Conservation (phyloP, 495 filamentous ascomycete species). For the Penicillium tannophilum region DNA sequence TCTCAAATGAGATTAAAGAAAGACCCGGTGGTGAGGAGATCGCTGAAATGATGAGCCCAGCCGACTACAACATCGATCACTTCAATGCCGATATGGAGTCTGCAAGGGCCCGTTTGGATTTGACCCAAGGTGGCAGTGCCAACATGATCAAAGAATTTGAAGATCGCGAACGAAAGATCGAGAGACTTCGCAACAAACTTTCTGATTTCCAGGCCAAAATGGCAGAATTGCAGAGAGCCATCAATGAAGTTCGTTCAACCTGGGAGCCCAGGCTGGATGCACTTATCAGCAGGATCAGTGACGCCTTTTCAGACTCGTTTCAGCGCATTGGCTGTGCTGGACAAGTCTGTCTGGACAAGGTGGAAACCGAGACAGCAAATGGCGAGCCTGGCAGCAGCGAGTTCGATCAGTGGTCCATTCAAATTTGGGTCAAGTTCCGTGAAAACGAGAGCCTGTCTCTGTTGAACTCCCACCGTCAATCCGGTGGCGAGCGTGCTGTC, state of each 20-base stretch:
- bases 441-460: conserved; percentile 81
- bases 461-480: conserved; percentile 89
- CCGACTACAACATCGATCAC: conserved; percentile 57
- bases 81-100: conserved; percentile 75
- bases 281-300: conserved; percentile 78
- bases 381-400: conserved; percentile 64
- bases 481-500: conserved; percentile 93
- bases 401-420: conserved; percentile 91
- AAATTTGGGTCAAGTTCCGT: conserved; percentile 92
- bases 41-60: conserved; percentile 29
- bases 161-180: conserved; percentile 62
- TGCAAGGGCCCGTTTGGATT: conserved; percentile 70
- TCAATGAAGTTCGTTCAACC: conserved; percentile 54
- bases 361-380: conserved; percentile 39
- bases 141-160: conserved; percentile 79
- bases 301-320: conserved; percentile 88
- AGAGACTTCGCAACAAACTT: conserved; percentile 53
- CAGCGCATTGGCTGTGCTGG: conserved; percentile 94
- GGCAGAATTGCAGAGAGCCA: conserved; percentile 54
- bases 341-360: conserved; percentile 70
- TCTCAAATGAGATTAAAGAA: conserved; percentile 12
- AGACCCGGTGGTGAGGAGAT: conserved; percentile 35
- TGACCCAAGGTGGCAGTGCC: conserved; percentile 79
- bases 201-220: conserved; percentile 47
- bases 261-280: conserved; percentile 89